Conservation (phyloP, 2,329 filamentous ascomycete genomes). For the Colletotrichum musae region DNA sequence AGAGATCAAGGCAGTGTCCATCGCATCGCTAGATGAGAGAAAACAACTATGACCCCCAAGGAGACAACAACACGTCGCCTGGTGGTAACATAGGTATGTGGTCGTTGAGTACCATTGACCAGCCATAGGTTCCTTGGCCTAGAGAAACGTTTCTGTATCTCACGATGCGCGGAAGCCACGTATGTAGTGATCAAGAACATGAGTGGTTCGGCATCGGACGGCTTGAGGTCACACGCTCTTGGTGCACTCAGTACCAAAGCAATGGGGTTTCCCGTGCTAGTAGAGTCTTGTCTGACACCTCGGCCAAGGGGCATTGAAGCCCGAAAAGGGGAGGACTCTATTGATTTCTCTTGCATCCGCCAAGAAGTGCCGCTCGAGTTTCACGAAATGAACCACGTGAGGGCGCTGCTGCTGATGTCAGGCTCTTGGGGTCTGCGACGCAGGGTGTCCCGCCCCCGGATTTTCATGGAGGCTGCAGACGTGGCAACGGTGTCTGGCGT, state of each 20-base stretch:
- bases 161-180: background rate
- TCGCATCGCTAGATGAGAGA: background rate
- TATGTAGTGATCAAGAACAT: no score
- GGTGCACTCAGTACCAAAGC: background rate
- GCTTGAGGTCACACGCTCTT: background rate
- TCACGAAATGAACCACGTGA: background rate
- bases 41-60: background rate
- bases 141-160: background rate
- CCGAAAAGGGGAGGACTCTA: background rate
- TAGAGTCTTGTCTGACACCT: no score
- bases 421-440: constrained; percentile 23
- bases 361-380: background rate
- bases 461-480: constrained; percentile 25
- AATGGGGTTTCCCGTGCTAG: no score
- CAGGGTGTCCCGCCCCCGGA: constrained; percentile 33
- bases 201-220: constrained; percentile 15
- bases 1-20: background rate
- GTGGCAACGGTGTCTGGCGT: constrained; percentile 18
- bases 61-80: background rate
- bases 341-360: background rate
- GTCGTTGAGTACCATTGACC: background rate
- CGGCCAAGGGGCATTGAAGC: background rate
- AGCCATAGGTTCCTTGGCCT: no score
- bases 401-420: constrained; percentile 1
- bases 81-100: no score